Conservation (phyloP, 2,329 filamentous ascomycete genomes). For the Cercospora canescens region DNA sequence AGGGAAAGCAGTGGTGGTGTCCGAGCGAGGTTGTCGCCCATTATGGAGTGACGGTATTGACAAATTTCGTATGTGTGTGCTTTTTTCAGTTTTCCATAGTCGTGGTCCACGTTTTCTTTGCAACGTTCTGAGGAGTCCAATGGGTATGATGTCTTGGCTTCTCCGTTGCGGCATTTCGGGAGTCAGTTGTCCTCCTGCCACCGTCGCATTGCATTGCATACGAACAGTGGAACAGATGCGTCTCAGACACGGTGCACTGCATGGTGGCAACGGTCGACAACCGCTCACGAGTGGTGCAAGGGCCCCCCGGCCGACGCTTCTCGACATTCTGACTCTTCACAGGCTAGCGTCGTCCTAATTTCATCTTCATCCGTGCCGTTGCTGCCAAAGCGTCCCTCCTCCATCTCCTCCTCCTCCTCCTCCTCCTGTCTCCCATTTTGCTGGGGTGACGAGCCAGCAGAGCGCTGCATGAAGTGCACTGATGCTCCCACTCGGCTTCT, state of each 20-base stretch:
- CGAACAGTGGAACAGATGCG: not conserved
- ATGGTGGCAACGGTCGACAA: not conserved
- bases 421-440: not conserved
- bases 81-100: not conserved
- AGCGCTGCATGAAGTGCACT: not conserved
- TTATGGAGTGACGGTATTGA: not conserved
- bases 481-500: not conserved
- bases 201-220: not conserved
- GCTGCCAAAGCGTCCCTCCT: not conserved
- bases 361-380: not conserved
- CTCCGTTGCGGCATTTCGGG: not conserved
- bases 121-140: too few species aligned
- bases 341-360: not conserved
- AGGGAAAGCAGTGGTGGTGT: not conserved
- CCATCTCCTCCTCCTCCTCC: not conserved
- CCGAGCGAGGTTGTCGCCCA: not conserved
- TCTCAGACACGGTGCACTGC: too few species aligned
- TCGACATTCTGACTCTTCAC: not conserved
- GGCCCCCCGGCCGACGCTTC: not conserved
- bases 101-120: not conserved
- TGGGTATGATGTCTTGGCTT: not conserved
- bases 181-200: not conserved
- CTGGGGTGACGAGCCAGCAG: not conserved
- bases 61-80: not conserved
- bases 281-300: not conserved